A percentile compares a stretch with the other conserved stretches of the same genome.
phyloP scores from a whole-genome alignment of 2,329 filamentous ascomycete genomes.

The Podosphaera fusca region DNA sequence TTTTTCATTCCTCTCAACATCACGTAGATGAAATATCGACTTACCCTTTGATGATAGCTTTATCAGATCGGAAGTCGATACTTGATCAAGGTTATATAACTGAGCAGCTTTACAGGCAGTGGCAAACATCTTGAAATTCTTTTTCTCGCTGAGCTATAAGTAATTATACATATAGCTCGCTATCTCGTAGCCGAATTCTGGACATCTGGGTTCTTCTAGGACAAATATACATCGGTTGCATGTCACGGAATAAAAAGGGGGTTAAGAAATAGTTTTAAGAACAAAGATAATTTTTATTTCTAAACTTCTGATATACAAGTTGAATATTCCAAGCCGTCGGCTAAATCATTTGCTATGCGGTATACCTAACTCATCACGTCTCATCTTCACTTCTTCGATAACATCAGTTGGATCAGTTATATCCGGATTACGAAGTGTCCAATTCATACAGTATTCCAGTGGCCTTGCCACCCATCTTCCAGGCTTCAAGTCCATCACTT shows the following conservation, averaged over 20 bases:
- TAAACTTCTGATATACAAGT: not conserved
- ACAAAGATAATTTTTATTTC: not conserved
- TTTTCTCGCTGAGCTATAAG: not conserved
- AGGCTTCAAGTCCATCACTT: slow-evolving; percentile 42
- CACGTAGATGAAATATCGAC: not conserved
- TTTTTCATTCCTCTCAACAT: not conserved
- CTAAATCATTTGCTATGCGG: slow-evolving; percentile 4
- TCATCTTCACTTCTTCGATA: slow-evolving; percentile 31
- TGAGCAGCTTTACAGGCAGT: slow-evolving; percentile 4
- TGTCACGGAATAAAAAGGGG: too few species aligned
- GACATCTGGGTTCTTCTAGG: too few species aligned
- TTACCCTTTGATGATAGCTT: slow-evolving; percentile 3
- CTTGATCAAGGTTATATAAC: not conserved
- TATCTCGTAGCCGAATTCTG: too few species aligned
- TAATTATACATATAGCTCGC: too few species aligned
- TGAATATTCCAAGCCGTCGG: not conserved
- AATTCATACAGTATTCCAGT: slow-evolving; percentile 58
- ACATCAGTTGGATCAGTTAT: slow-evolving; percentile 33
- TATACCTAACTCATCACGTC: slow-evolving; percentile 13
- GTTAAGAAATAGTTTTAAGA: too few species aligned
- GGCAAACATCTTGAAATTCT: slow-evolving; percentile 5
- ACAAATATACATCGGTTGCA: too few species aligned
- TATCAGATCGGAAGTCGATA: not conserved
- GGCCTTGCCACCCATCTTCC: slow-evolving; percentile 71
- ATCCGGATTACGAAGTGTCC: slow-evolving; percentile 66